Evolutionary conservation across 208 protist species (phyloP), one percentile per base, ranked within the genome.

Genomic region (Tritrichomonas musculus): DNA sequence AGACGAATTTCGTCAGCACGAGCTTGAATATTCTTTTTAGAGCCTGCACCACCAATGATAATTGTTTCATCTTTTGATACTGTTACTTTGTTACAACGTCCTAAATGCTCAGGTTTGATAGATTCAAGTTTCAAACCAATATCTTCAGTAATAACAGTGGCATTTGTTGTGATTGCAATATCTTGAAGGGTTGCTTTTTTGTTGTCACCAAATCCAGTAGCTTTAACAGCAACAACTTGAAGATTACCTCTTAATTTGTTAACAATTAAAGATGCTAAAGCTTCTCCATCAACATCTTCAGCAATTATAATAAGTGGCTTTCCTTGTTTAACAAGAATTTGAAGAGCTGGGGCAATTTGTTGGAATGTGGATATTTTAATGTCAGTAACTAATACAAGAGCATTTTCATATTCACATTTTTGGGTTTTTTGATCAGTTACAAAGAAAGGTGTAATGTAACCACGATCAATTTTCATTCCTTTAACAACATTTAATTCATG

Each of bases 161-260:
- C 97, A 92, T 98, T 98, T 39, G 98, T 99, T 55, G 99, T 96
- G 93, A 99, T 95, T 55, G 98, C 97, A 66, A 99, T 98, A 96
- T 99, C 99, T 96, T 99, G 97, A 49, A 99, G 95, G 94, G 97
- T 99, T 92, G 95, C 97, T 93, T 98, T 98, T 96, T 99, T 97
- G 95, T 98, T 98, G 94, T 99, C 99, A 92, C 99, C 99, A 94
- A 99, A 99, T 94, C 98, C 98, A 92, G 98, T 98, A 11, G 98
- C 98, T 97, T 99, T 99, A 77, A 99, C 96, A 84, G 97, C 95
- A 55, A 14, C 27, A 50, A 95, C 93, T 92, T 95, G 95, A 39
- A 96, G 88, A 20, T 96, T 65, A 88, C 96, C 96, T 92, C 97
- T 94, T 13, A 98, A 92, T 93, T 97, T 97, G 96, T 98, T 98